phyloP scores from a whole-genome alignment of 495 filamentous ascomycete genomes.

The Penicillium mononematosum region DNA sequence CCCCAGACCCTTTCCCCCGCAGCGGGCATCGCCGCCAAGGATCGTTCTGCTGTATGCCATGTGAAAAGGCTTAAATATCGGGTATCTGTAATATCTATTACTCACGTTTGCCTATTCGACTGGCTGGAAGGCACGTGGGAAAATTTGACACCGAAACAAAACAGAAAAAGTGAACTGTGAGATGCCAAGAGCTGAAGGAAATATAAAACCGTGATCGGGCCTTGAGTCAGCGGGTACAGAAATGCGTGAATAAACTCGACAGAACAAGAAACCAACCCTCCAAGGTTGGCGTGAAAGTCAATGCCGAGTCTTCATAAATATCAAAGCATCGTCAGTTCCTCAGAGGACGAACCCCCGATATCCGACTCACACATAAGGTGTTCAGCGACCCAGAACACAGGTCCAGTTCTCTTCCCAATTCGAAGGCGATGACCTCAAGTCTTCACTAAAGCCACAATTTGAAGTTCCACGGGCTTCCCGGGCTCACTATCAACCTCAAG shows the following conservation, averaged over 20 bases:
- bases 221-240: neutral
- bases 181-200: neutral
- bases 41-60: constrained; percentile 20
- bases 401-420: constrained; percentile 7
- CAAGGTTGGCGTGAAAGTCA: neutral
- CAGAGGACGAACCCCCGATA: neutral
- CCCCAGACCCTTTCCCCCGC: constrained; percentile 15
- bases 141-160: neutral
- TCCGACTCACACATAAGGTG: neutral
- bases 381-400: constrained; percentile 39
- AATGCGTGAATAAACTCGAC: neutral
- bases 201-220: neutral
- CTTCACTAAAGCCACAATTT: neutral
- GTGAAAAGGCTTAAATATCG: constrained; percentile 15
- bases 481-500: no score
- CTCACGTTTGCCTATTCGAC: neutral
- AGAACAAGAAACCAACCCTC: neutral
- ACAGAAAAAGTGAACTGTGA: neutral
- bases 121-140: neutral
- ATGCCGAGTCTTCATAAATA: neutral
- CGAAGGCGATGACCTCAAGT: no score
- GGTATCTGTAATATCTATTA: neutral
- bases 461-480: no score
- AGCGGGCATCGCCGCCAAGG: constrained; percentile 13
- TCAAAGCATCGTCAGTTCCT: neutral